phyloP scores from a whole-genome alignment of 352 stramenopile genomes.

The Globisporangium splendens region DNA sequence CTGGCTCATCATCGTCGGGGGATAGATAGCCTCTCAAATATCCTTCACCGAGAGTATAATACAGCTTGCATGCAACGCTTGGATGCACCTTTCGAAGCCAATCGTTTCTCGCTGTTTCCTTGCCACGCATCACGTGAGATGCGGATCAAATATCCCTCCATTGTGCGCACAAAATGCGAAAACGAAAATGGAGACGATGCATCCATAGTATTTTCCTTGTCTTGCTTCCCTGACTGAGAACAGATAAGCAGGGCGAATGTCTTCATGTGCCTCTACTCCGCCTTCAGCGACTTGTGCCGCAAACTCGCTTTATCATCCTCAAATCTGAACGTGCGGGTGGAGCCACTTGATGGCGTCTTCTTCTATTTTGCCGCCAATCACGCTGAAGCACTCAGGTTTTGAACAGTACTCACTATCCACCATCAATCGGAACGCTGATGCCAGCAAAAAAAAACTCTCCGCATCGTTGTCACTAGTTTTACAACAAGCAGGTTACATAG shows the following conservation, averaged over 20 bases:
- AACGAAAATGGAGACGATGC: neutral
- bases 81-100: neutral
- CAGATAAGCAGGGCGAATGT: neutral
- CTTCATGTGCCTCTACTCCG: too few relatives aligned
- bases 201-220: too few relatives aligned
- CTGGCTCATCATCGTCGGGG: constrained; percentile 27
- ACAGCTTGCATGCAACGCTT: constrained; percentile 26
- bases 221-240: neutral
- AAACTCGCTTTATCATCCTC: neutral
- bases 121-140: constrained; percentile 31
- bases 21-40: constrained; percentile 50
- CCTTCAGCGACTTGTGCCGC: neutral
- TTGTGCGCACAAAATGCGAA: constrained; percentile 14
- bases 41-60: constrained; percentile 65
- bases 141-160: constrained; percentile 76
- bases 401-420: too few relatives aligned
- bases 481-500: neutral
- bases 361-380: neutral
- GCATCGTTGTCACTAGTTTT: neutral
- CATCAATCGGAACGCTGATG: too few relatives aligned
- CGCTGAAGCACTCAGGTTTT: neutral
- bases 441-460: too few relatives aligned
- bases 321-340: neutral
- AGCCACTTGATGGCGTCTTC: neutral
- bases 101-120: constrained; percentile 2